A percentile compares a stretch with the other conserved stretches of the same genome.
phyloP scores from a whole-genome alignment of 345 rosid species.

The Odontarrhena argentea region DNA sequence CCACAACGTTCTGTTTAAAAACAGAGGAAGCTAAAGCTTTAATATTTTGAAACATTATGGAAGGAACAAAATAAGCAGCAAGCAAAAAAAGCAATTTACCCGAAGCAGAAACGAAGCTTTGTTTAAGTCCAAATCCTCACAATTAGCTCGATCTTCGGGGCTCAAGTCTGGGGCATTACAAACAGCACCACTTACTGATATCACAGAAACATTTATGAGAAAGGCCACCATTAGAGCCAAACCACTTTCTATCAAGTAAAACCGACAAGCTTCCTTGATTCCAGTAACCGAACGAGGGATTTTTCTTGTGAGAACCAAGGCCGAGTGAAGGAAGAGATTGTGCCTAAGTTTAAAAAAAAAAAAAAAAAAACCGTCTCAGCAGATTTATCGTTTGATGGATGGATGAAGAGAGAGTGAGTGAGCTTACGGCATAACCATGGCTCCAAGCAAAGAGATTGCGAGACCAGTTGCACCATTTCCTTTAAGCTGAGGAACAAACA shows the following conservation, averaged over 20 bases:
- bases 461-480: conserved; percentile 96
- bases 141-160: conserved; percentile 61
- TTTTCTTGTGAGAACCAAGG: conserved; percentile 89
- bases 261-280: conserved; percentile 92
- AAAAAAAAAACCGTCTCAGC: not conserved
- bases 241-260: conserved; percentile 85
- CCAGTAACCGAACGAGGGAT: conserved; percentile 80
- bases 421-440: conserved; percentile 98
- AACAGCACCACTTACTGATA: conserved; percentile 90
- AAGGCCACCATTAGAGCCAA: conserved; percentile 81
- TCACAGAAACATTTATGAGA: conserved; percentile 85
- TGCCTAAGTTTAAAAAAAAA: conserved; percentile 48
- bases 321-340: conserved; percentile 95
- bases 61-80: not conserved
- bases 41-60: not conserved
- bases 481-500: conserved; percentile 89
- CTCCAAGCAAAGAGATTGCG: conserved; percentile 95
- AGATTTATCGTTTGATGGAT: not conserved
- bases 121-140: conserved; percentile 81
- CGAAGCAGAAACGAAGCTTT: conserved; percentile 87
- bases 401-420: conserved; percentile 20
- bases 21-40: conserved; percentile 24
- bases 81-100: conserved; percentile 42
- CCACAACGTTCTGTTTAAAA: conserved; percentile 78
- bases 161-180: conserved; percentile 65